A percentile compares a stretch with the other conserved stretches of the same genome.
phyloP scores from a whole-genome alignment of 2,329 filamentous ascomycete genomes.

The Xylaria sp. region DNA sequence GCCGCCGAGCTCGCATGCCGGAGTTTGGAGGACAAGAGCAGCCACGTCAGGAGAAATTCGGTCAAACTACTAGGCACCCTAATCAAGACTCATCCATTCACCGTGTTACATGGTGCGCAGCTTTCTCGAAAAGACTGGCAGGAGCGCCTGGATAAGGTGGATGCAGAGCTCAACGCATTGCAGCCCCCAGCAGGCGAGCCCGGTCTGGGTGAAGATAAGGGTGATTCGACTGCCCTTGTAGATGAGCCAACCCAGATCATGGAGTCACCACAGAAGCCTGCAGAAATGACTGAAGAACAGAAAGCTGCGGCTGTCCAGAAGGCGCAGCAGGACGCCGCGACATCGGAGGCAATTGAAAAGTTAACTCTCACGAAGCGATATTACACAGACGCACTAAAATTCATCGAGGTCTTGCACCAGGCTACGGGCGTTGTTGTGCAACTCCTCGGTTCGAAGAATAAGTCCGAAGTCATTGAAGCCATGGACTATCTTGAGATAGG shows the following conservation, averaged over 20 bases:
- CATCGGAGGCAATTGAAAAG: slow-evolving; percentile 87
- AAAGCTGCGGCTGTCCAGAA: slow-evolving; percentile 79
- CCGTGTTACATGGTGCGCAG: slow-evolving; percentile 88
- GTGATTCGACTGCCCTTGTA: slow-evolving; percentile 76
- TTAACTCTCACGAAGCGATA: slow-evolving; percentile 89
- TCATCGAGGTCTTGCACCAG: slow-evolving; percentile 90
- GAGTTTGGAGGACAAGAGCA: slow-evolving; percentile 97
- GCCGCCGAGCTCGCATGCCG: slow-evolving; percentile 87
- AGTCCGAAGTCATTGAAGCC: slow-evolving; percentile 97
- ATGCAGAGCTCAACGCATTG: slow-evolving; percentile 82
- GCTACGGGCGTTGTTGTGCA: slow-evolving; percentile 86
- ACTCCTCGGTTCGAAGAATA: slow-evolving; percentile 92
- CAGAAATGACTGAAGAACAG: slow-evolving; percentile 81
- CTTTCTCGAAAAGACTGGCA: slow-evolving; percentile 89
- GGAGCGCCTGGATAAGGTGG: slow-evolving; percentile 81
- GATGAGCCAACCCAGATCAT: slow-evolving; percentile 89
- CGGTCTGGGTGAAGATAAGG: slow-evolving; percentile 75
- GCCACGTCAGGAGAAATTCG: slow-evolving; percentile 93
- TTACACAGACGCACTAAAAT: slow-evolving; percentile 91
- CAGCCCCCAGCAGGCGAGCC: slow-evolving; percentile 80
- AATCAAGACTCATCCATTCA: slow-evolving; percentile 94
- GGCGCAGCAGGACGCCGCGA: slow-evolving; percentile 86
- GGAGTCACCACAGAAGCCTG: slow-evolving; percentile 58
- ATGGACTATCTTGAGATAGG: slow-evolving; percentile 98
- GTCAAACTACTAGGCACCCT: slow-evolving; percentile 90